These are phyloP conservation scores for Usnea hakonensis DNA, from an alignment of 495 filamentous ascomycete genomes.

Conservation along the genomic window DNA sequence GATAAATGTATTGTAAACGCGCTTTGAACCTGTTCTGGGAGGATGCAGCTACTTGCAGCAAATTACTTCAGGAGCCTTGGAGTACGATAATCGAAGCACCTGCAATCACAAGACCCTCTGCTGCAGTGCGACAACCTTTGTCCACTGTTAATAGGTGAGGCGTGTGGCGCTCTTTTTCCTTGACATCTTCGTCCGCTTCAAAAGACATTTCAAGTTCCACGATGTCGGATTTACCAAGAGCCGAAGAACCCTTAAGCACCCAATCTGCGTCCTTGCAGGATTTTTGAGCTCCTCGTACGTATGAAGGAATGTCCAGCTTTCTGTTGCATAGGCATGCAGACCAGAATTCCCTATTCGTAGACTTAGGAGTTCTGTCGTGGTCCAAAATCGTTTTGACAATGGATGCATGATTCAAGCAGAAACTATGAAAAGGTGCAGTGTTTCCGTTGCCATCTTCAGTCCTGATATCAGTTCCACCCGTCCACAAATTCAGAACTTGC, in stretches of 20 bases:
- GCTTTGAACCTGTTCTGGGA: not conserved
- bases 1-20: not conserved
- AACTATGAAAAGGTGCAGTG: not conserved
- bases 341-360: not conserved
- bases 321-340: not conserved
- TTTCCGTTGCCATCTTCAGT: not conserved
- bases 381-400: not conserved
- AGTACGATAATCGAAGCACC: not conserved
- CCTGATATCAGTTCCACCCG: not conserved
- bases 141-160: not conserved
- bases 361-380: not conserved
- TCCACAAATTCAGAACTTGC: not conserved
- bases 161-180: not conserved
- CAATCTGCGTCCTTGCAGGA: not conserved
- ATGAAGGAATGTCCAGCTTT: not conserved
- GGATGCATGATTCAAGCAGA: not conserved
- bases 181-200: not conserved
- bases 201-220: not conserved
- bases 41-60: not conserved
- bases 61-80: not conserved
- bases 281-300: not conserved
- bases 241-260: not conserved
- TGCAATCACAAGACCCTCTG: not conserved
- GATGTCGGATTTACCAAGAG: not conserved
- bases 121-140: not conserved